Percentiles rank a stretch among this genome's conserved stretches.
phyloP scores from a whole-genome alignment of 805 yeast species.

The Kurtzmaniella cleridarum region DNA sequence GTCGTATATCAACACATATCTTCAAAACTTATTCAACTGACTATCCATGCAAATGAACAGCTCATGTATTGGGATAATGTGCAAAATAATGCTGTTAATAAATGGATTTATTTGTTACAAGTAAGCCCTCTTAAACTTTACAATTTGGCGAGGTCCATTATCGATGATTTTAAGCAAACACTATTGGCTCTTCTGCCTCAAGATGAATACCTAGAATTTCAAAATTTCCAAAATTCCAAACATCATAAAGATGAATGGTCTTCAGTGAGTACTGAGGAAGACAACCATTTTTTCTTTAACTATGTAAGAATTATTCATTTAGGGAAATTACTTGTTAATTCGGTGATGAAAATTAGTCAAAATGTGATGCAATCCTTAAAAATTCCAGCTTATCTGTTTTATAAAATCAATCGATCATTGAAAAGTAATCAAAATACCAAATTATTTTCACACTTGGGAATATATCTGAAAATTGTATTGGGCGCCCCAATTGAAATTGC shows the following conservation, averaged over 20 bases:
- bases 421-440: not conserved
- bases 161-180: slow-evolving; percentile 4
- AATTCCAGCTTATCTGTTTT: slow-evolving; percentile 2
- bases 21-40: slow-evolving; percentile 28
- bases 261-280: slow-evolving; percentile 11
- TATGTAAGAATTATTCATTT: not conserved
- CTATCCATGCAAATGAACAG: slow-evolving; percentile 26
- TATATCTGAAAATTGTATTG: slow-evolving; percentile 5
- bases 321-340: not conserved
- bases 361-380: slow-evolving; percentile 1
- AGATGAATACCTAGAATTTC: not conserved
- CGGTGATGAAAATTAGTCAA: not conserved
- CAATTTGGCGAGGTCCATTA: slow-evolving; percentile 10
- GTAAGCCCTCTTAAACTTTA: slow-evolving; percentile 24
- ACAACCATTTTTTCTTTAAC: slow-evolving; percentile 9
- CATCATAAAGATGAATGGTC: slow-evolving; percentile 5
- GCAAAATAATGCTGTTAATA: slow-evolving; percentile 17
- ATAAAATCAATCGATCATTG: not conserved
- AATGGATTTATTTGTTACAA: slow-evolving; percentile 29
- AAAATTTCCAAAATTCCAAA: not conserved
- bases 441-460: not conserved
- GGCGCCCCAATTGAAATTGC: slow-evolving; percentile 18
- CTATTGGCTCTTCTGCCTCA: not conserved
- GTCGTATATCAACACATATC: slow-evolving; percentile 24
- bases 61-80: slow-evolving; percentile 31